These are phyloP conservation scores for Podaxis carcinomalis DNA, from an alignment of 768 basidiomycete species.

Conservation along the genomic window DNA sequence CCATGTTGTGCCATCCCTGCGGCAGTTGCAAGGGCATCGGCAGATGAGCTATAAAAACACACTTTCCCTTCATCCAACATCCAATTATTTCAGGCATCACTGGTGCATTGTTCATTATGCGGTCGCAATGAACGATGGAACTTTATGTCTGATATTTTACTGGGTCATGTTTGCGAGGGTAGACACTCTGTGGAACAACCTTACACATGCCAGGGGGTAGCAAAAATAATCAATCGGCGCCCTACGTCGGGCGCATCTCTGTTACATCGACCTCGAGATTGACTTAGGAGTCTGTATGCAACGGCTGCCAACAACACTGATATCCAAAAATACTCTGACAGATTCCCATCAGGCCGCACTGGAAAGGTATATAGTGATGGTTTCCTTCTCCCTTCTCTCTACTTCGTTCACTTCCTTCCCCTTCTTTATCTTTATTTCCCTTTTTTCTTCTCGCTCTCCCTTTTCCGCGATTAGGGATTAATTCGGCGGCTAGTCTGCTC, in stretches of 20 bases:
- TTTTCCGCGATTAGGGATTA: conserved; percentile 26
- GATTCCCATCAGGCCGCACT: conserved; percentile 7
- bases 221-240: not conserved
- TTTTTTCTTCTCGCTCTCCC: conserved; percentile 16
- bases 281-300: not conserved
- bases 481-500: conserved; percentile 25
- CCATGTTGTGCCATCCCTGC: not conserved
- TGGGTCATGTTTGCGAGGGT: not conserved
- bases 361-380: conserved; percentile 1
- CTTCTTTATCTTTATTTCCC: conserved; percentile 10
- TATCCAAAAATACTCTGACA: conserved; percentile 13
- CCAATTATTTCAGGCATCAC: not conserved
- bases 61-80: not conserved
- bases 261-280: conserved; percentile 4
- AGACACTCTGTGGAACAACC: not conserved
- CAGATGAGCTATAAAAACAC: not conserved
- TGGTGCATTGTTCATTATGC: not conserved
- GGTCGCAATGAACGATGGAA: too few species aligned
- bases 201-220: not conserved
- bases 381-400: conserved; percentile 15
- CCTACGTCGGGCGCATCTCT: not conserved
- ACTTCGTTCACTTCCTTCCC: conserved; percentile 15
- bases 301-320: not conserved
- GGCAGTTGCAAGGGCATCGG: not conserved
- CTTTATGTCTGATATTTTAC: too few species aligned